Evolutionary conservation across 371 early-diverging fungal species (phyloP), one percentile per base, ranked within the genome.

Genomic region (Syncephalastrum racemosum): DNA sequence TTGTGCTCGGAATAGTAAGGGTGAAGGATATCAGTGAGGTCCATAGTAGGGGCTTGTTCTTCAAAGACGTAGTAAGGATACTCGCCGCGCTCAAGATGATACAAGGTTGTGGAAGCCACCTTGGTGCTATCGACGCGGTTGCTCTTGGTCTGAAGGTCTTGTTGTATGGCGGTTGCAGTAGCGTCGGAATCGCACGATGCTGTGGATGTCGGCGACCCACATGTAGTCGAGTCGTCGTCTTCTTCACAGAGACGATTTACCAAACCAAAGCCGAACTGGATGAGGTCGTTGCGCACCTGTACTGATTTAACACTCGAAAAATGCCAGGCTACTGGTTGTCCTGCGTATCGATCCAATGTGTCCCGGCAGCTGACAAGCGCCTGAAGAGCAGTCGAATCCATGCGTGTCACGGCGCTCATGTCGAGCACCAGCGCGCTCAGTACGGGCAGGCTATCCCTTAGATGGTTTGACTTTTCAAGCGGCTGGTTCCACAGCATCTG

Each of bases 301-400:
- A 36, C 47, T 27, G 27, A 27, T 7, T 27, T 27, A 7, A 27
- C 27, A 12, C 48, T 20, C 7, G 56, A 40, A 53, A 68, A 68
- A 36, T 63, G 61, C 68, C 68, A 68, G 24, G 58, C 61, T 13
- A 63, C 63, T 4, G 58, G 13, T 12, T 58, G 54, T 10, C 68
- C 61, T 14, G 64, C 46, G 36, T 63, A 61, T 2, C 67, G 63
- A 4, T 70, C 62, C 0, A 79, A 66, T 45, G 68, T 71, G 2
- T 70, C 65, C 4, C 77, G 72, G 13, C 70, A 53, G 47, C 68
- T 73, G 10, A 72, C 59, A n/a, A 90, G 79, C 40, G 81, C 77
- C 65, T 91, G 90, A 25, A 88, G 56, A 42, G 88, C 92, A 3
- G 91, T 86, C 12, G 86, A 70, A 63, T 93, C 93, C 42, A 91